Evolutionary conservation across 1,139 yeast genomes (phyloP), one percentile per base, ranked within the genome.

Genomic region (Debaryomyces fabryi): DNA sequence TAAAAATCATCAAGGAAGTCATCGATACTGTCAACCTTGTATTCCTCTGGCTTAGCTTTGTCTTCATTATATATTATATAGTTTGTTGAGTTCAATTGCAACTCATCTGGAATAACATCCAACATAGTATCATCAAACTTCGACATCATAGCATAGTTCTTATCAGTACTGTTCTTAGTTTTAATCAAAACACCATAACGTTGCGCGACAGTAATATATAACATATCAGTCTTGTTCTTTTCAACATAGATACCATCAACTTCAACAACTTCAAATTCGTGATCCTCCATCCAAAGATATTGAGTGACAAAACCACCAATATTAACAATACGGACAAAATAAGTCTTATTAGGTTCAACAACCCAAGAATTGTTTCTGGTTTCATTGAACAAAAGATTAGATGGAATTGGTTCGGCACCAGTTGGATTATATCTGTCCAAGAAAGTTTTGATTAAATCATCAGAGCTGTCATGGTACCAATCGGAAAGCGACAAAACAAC

Each of bases 381-480:
- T 53, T 86, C 87, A 60, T 86, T 86, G 61, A 86, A 78, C 47
- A 86, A 69, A 34, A 82, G 59, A 58, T 81, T 83, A 53, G 83
- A 83, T 6, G 93, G 93, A 49, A 86, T 78, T 34, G 93, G 93
- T 63, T 87, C 95, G 35, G 88, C 90, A 48, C 95, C 95, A 1
- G 92, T 86, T 29, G 95, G 95, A 56, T 87, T 87, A 61, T 78
- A 86, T 53, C 86, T 67, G 44, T 77, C 76, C 60, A 85, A 65
- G 64, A 86, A 86, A 33, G 67, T 64, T 8, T 66, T 58, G 47
- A 74, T 65, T 39, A 85, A 69, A 2, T 67, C 74, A 15, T 70
- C 69, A 48, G 81, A 73, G 39, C 75, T 68, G 25, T 72, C 65
- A 58, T 84, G 88, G 61, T 87, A 87, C 69, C 85, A 78, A 55